Evolutionary conservation across 2,329 filamentous ascomycete species (phyloP), one percentile per base, ranked within the genome.

Genomic region (Capronia epimyces): DNA sequence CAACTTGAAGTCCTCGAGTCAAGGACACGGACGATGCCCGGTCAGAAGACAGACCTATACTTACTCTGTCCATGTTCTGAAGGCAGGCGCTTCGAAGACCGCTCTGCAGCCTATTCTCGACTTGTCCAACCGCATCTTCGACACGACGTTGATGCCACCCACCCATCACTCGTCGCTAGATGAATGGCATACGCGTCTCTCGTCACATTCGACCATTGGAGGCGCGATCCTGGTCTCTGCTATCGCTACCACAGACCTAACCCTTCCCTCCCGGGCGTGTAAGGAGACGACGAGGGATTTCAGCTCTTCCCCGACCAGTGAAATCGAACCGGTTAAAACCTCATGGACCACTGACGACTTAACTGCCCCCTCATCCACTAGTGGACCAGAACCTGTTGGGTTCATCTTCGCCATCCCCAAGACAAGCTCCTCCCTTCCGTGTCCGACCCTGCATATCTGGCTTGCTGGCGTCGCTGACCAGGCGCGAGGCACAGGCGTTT

Each of bases 141-240:
- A 34, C 43, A 25, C 32, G 34, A 34, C 49, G 7, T 8, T 10
- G 13, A 25, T 18, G 20, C n/a, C 50, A 21, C 44, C 25, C 15
- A 52, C 44, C 7, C 50, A 43, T 22, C 44, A 43, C 21, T 52
- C 50, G 5, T 52, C 50, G 6, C 31, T 52, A 20, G 50, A 48
- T 27, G 44, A 43, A 52, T 52, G 50, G 50, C 16, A 16, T 27
- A 1, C 8, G 9, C 50, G 50, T 9, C 29, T 52, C 18, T 48
- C 44, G 7, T 12, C 29, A 10, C 36, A n/a, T 1, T 34, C 2
- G 9, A 13, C 12, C n/a, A 5, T 34, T 34, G 12, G 22, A 3
- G 31, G 20, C 18, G 36, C 44, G 3, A 31, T 48, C 39, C 13
- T 48, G n/a, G 21, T 48, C 7, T 52, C 42, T 40, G 48, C 16